phyloP scores from a whole-genome alignment of 73 alveolate genomes.

The Halteria grandinella region DNA sequence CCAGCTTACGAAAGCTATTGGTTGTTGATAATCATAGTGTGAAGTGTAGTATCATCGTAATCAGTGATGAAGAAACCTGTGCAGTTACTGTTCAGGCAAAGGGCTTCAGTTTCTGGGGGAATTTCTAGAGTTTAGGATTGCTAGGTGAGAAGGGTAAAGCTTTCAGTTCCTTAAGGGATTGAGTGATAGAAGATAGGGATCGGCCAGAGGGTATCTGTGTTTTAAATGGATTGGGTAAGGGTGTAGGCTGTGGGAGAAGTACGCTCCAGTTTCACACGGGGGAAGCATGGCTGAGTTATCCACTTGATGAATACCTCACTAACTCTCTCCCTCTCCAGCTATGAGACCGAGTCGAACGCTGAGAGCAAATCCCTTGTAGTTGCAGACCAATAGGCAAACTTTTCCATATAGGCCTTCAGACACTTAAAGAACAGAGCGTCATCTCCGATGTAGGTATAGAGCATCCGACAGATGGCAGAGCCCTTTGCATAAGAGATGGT shows the following conservation, averaged over 20 bases:
- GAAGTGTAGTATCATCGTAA: too few relatives aligned
- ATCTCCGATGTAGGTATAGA: slow-evolving; percentile 47
- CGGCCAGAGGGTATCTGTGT: slow-evolving; percentile 1
- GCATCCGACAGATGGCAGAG: slow-evolving; percentile 66
- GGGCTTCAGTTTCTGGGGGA: too few relatives aligned
- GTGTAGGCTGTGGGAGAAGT: neutral
- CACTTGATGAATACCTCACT: slow-evolving; percentile 46
- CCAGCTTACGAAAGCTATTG: too few relatives aligned
- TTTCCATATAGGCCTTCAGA: slow-evolving; percentile 55
- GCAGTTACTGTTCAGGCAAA: too few relatives aligned
- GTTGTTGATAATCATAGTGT: too few relatives aligned
- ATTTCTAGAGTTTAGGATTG: too few relatives aligned
- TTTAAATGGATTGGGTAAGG: neutral
- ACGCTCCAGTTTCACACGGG: neutral
- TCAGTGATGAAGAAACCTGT: too few relatives aligned
- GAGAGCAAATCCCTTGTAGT: slow-evolving; percentile 75
- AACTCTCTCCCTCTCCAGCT: slow-evolving; percentile 32
- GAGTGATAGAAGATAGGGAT: slow-evolving; percentile 44
- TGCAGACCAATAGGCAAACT: slow-evolving; percentile 73
- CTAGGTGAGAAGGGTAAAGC: too few relatives aligned
- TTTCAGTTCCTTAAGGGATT: too few relatives aligned
- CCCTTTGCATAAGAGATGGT: slow-evolving; percentile 82
- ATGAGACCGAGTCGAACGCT: slow-evolving; percentile 76
- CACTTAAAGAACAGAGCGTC: slow-evolving; percentile 44
- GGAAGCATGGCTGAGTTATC: slow-evolving; percentile 51